Evolutionary conservation across 148 eudicot genomes (phyloP).

Genomic region (Rhododendron simsii): DNA sequence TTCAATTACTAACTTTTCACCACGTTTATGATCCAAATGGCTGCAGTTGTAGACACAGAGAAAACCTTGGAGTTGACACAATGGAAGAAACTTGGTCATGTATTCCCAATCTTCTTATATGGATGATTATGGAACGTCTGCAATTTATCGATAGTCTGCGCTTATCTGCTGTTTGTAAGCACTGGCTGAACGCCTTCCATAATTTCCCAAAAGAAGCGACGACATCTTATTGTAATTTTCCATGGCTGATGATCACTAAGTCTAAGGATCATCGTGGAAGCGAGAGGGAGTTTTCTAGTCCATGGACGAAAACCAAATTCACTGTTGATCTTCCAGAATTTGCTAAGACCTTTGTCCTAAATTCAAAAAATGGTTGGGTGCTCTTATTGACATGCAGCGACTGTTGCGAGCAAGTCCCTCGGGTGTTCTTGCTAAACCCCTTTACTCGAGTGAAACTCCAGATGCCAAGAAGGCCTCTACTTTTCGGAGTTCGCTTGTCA

Average conservation of each 20-base stretch:
- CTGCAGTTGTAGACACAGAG: not conserved
- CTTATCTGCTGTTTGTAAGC: not conserved
- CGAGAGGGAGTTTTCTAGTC: not conserved
- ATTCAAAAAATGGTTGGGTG: not conserved
- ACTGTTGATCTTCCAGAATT: not conserved
- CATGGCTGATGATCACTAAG: not conserved
- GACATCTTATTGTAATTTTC: not conserved
- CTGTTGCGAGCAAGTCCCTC: not conserved
- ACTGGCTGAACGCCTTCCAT: not conserved
- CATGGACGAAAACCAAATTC: not conserved
- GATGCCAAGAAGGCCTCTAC: not conserved
- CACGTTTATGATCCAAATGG: no score
- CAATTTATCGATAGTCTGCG: not conserved
- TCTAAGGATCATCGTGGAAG: not conserved
- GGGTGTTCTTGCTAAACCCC: not conserved
- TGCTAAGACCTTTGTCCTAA: not conserved
- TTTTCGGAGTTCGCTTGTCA: no score
- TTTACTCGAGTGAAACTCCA: no score
- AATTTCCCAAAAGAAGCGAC: not conserved
- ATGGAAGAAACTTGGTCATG: not conserved
- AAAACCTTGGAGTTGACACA: not conserved
- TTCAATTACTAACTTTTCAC: no score
- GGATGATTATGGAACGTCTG: not conserved
- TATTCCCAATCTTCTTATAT: not conserved
- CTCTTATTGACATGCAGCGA: not conserved